Evolutionary conservation across 257 asterid species (phyloP), one percentile per base, ranked within the genome.

Genomic region (Ballota nigra): DNA sequence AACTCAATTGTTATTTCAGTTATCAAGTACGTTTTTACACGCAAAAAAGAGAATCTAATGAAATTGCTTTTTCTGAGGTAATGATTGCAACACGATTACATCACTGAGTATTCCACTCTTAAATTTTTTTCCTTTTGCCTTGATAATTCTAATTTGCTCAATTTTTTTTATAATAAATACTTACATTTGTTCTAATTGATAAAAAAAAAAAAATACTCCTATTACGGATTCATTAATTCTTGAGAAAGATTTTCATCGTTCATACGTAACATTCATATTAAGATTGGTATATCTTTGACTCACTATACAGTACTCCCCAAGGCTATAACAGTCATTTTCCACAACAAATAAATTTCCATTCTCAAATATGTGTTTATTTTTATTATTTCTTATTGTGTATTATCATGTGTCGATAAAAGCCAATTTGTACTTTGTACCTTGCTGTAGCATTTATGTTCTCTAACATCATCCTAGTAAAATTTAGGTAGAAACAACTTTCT

Each of bases 61-160:
- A 66, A 65, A 72, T 72, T 65, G 66, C 67, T 79, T 77, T 77
- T 77, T 33, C 69, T 65, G 68, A 73, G 74, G 65, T 77, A 77
- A 81, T 81, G 60, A 81, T 75, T 77, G 85, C 78, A 53, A 36
- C 79, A 73, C 81, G 59, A 80, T 82, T 75, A 38, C 83, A 67
- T 72, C 80, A 75, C 64, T 68, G n/a, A 52, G 10, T 24, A 52
- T 28, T 24, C 31, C 68, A 20, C 6, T 31, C 49, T 59, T 64
- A 13, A 68, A 26, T 43, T 43, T 49, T 16, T 6, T 2, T 7
- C 23, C 16, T 36, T 7, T 22, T 20, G 16, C 51, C 16, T 13
- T 4, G 8, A 41, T 41, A 12, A 12, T 41, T 41, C 5, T 12
- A 41, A 31, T 29, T 59, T 1, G 8, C 16, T 31, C 36, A 31